A percentile compares a stretch with the other conserved stretches of the same genome.
Conservation (phyloP, 1,139 yeast genomes). For the Magnusiomyces tetraspermus region DNA sequence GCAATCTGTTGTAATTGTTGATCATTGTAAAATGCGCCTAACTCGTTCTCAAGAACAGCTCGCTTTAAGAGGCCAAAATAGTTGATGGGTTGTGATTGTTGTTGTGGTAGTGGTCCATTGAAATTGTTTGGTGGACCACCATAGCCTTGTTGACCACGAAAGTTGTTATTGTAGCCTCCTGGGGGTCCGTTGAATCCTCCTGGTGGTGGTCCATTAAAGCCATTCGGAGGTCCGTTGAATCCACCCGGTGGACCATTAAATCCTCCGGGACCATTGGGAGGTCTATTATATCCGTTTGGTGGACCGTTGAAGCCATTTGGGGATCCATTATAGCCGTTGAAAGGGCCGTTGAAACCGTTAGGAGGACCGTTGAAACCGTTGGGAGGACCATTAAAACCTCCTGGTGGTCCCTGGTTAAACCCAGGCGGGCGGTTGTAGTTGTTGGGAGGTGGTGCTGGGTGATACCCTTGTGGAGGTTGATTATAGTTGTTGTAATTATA, state of each 20-base stretch:
- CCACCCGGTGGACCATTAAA: background rate
- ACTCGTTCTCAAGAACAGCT: background rate
- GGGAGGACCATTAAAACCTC: background rate
- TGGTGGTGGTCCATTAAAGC: background rate
- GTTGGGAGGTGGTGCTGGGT: background rate
- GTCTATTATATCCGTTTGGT: background rate
- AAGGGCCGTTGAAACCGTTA: background rate
- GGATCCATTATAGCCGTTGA: conserved; percentile 4
- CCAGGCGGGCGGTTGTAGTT: background rate
- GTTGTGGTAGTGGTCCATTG: background rate
- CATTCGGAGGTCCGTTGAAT: conserved; percentile 5
- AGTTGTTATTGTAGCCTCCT: background rate
- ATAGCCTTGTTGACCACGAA: background rate
- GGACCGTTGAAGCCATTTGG: conserved; percentile 8
- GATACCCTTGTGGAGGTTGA: background rate
- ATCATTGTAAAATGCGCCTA: background rate
- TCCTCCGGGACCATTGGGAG: conserved; percentile 3
- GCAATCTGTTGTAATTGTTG: background rate
- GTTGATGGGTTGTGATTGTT: background rate
- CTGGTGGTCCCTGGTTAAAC: background rate
- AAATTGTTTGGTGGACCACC: background rate
- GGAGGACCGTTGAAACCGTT: background rate
- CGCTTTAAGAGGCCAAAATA: conserved; percentile 18
- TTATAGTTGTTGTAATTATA: background rate
- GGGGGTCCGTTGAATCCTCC: background rate